These are phyloP conservation scores for Collybiopsis confluens DNA, from an alignment of 768 basidiomycete genomes.

Conservation along the genomic window DNA sequence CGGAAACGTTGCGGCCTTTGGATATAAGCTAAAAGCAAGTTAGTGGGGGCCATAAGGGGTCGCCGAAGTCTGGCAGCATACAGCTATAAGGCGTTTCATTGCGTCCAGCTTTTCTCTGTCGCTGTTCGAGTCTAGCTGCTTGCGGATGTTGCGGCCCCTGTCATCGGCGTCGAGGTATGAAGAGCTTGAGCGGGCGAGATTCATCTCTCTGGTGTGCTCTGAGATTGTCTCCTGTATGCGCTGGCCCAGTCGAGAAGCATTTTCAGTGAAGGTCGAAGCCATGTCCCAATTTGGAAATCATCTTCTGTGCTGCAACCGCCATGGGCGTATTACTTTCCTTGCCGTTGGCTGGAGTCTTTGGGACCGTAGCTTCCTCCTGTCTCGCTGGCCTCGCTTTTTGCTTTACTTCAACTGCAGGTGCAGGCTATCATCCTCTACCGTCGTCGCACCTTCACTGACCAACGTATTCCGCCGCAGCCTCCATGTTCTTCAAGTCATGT, in stretches of 20 bases:
- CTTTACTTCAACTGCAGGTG: conserved; percentile 82
- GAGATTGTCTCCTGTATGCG: conserved; percentile 81
- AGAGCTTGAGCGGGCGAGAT: conserved; percentile 49
- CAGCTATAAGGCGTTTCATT: conserved; percentile 92
- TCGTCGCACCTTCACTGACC: conserved; percentile 12
- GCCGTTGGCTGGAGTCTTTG: conserved; percentile 63
- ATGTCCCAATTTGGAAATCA: conserved; percentile 5
- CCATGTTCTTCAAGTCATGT: conserved; percentile 97
- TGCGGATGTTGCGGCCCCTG: conserved; percentile 75
- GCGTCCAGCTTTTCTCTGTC: conserved; percentile 93
- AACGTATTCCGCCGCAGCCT: too few species aligned
- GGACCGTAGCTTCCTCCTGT: conserved; percentile 77
- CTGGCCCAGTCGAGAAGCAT: conserved; percentile 79
- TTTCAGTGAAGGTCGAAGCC: conserved; percentile 50
- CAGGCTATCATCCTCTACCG: conserved; percentile 1
- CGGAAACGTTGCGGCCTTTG: conserved; percentile 85
- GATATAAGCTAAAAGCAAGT: conserved; percentile 70
- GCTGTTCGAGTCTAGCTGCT: conserved; percentile 82
- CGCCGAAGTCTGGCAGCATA: conserved; percentile 35
- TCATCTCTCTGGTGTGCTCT: conserved; percentile 73
- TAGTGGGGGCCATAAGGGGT: background rate
- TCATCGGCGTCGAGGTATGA: conserved; percentile 78
- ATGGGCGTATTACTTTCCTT: conserved; percentile 78
- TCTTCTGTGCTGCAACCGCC: background rate
- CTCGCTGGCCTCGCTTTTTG: conserved; percentile 81